Conservation (phyloP, 768 basidiomycete species). For the Mycena sanguinolenta region DNA sequence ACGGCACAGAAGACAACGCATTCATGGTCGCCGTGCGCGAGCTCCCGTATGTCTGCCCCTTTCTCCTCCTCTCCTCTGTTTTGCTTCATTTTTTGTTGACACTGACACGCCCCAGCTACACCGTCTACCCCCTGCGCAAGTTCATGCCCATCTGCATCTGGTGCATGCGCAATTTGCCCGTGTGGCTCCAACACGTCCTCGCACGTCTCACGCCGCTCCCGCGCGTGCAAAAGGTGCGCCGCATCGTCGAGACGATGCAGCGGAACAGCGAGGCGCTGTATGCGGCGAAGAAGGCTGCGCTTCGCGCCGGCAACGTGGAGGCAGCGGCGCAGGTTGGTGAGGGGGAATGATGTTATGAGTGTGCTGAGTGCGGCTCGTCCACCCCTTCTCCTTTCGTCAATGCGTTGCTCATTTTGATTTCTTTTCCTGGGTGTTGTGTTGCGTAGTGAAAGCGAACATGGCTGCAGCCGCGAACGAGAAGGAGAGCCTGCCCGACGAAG, state of each 20-base stretch:
- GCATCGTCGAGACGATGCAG: constrained; percentile 20
- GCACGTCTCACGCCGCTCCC: constrained; percentile 7
- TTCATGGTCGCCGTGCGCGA: constrained; percentile 19
- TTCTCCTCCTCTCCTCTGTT: not conserved
- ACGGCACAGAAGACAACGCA: constrained; percentile 15
- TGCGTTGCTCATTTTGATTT: constrained; percentile 2
- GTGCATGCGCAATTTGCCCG: constrained; percentile 19
- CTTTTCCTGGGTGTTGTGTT: not conserved
- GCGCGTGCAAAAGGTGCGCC: constrained; percentile 19
- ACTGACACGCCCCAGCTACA: constrained; percentile 8
- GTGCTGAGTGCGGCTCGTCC: constrained; percentile 16
- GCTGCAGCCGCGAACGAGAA: constrained; percentile 16
- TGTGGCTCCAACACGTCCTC: constrained; percentile 18
- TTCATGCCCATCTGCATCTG: constrained; percentile 24
- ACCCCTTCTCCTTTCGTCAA: constrained; percentile 2
- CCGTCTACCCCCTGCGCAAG: constrained; percentile 22
- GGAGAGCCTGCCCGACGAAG: constrained; percentile 17
- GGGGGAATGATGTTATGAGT: constrained; percentile 20
- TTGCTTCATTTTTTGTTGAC: not conserved
- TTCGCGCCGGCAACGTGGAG: constrained; percentile 1
- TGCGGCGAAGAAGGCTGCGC: constrained; percentile 14
- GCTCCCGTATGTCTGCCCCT: constrained; percentile 14
- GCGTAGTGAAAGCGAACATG: constrained; percentile 15
- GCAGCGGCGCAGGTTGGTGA: constrained; percentile 8
- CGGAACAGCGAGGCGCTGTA: constrained; percentile 11